phyloP scores from a whole-genome alignment of 2,329 filamentous ascomycete genomes.

The Aspergillus tubingensis region DNA sequence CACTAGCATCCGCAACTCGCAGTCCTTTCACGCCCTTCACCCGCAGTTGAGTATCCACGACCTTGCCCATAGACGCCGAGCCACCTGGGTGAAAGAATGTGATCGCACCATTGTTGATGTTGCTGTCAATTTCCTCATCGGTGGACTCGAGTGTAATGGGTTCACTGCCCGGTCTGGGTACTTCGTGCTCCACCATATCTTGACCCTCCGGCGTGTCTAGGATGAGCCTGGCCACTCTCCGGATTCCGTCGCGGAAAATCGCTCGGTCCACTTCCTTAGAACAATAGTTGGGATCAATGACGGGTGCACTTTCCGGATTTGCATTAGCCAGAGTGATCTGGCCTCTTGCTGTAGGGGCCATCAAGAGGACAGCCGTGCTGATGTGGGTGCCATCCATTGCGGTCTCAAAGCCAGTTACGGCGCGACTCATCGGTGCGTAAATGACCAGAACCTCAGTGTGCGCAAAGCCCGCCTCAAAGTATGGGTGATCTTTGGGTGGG shows the following conservation, averaged over 20 bases:
- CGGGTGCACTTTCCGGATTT: slow-evolving; percentile 19
- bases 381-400: slow-evolving; percentile 29
- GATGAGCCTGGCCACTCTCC: slow-evolving; percentile 18
- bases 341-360: slow-evolving; percentile 27
- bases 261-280: slow-evolving; percentile 29
- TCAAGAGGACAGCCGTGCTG: slow-evolving; percentile 20
- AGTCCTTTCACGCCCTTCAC: slow-evolving; percentile 20
- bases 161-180: slow-evolving; percentile 8
- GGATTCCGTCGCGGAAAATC: slow-evolving; percentile 18
- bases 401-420: background rate
- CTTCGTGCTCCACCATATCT: slow-evolving; percentile 22
- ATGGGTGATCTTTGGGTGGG: background rate
- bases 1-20: slow-evolving; percentile 29
- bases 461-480: background rate
- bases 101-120: background rate
- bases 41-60: slow-evolving; percentile 11
- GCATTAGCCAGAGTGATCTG: slow-evolving; percentile 20
- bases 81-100: slow-evolving; percentile 25
- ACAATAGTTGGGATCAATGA: slow-evolving; percentile 36
- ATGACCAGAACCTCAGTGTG: slow-evolving; percentile 24
- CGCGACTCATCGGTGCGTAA: slow-evolving; percentile 26
- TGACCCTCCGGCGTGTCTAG: slow-evolving; percentile 10
- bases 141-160: background rate
- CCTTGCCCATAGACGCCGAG: slow-evolving; percentile 14
- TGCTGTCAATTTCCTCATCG: slow-evolving; percentile 11